Percentiles rank a stretch among this genome's conserved stretches.
Evolutionary conservation across 768 basidiomycete genomes (phyloP).

Genomic region (Udeniomyces megalosporus): DNA sequence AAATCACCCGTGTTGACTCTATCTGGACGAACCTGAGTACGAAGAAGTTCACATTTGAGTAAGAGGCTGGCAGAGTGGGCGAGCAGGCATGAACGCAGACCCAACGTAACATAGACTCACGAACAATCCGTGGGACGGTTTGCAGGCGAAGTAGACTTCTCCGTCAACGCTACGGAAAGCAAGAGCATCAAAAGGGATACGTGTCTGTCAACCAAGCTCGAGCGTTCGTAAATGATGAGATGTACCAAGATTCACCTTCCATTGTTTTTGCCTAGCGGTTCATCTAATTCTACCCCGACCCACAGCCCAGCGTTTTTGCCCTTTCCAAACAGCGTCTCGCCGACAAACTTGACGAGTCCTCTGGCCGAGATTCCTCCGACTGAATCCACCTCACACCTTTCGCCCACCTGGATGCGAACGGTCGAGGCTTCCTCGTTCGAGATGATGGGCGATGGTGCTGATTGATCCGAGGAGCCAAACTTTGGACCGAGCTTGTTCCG

Average conservation of each 20-base stretch:
- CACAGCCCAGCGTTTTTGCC: slow-evolving; percentile 42
- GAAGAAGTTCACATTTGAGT: neutral
- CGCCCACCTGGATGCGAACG: too few species aligned
- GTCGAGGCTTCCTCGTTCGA: too few species aligned
- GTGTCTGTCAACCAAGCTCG: neutral
- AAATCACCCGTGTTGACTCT: slow-evolving; percentile 70
- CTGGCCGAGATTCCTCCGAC: slow-evolving; percentile 51
- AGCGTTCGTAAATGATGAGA: neutral
- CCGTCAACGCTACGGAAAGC: slow-evolving; percentile 51
- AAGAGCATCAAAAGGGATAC: neutral
- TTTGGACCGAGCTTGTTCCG: slow-evolving; percentile 63
- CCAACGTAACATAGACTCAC: slow-evolving; percentile 32
- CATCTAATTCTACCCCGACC: slow-evolving; percentile 90
- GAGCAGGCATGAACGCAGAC: neutral
- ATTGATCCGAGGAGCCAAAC: slow-evolving; percentile 40
- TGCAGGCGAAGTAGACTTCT: slow-evolving; percentile 67
- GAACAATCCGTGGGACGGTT: slow-evolving; percentile 63
- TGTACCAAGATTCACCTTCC: slow-evolving; percentile 52
- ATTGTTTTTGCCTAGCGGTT: slow-evolving; percentile 88
- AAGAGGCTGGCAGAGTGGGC: neutral
- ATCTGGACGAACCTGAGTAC: slow-evolving; percentile 39
- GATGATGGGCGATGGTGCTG: slow-evolving; percentile 20
- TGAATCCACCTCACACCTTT: slow-evolving; percentile 72
- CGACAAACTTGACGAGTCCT: slow-evolving; percentile 74
- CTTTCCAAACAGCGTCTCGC: slow-evolving; percentile 56